phyloP scores from a whole-genome alignment of 805 yeast genomes.

The Kazachstania bromeliacearum region DNA sequence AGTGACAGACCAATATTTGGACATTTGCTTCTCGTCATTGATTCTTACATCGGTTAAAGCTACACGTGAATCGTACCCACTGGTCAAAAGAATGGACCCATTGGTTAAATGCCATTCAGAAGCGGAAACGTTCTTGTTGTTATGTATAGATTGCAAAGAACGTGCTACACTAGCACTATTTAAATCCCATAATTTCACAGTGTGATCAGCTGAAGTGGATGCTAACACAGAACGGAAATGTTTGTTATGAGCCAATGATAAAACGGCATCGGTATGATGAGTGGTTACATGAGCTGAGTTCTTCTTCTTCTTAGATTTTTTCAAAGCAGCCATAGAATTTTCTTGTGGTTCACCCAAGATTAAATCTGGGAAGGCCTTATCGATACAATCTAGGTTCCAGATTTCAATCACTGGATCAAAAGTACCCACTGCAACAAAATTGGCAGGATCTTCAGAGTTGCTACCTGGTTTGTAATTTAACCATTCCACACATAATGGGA shows the following conservation, averaged over 20 bases:
- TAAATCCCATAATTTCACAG: slow-evolving; percentile 94
- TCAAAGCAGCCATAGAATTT: slow-evolving; percentile 27
- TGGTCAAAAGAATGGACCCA: slow-evolving; percentile 67
- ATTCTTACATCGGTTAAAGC: slow-evolving; percentile 83
- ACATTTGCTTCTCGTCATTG: slow-evolving; percentile 47
- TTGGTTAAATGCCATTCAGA: slow-evolving; percentile 77
- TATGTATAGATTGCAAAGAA: slow-evolving; percentile 58
- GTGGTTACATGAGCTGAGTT: slow-evolving; percentile 47
- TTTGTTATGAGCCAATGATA: slow-evolving; percentile 76
- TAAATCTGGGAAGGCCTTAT: slow-evolving; percentile 89
- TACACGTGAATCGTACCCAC: slow-evolving; percentile 83
- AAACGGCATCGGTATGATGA: slow-evolving; percentile 90
- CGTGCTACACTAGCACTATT: slow-evolving; percentile 65
- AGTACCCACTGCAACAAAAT: slow-evolving; percentile 93
- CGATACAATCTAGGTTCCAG: slow-evolving; percentile 90
- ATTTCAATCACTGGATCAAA: slow-evolving; percentile 96
- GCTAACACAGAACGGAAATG: slow-evolving; percentile 78
- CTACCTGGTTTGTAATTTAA: slow-evolving; percentile 60
- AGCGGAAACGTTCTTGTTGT: slow-evolving; percentile 70
- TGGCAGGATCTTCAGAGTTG: slow-evolving; percentile 50
- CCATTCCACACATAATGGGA: slow-evolving; percentile 97
- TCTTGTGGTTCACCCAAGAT: slow-evolving; percentile 72
- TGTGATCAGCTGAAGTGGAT: slow-evolving; percentile 90
- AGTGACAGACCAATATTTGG: slow-evolving; percentile 54
- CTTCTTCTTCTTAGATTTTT: slow-evolving; percentile 41